phyloP scores from a whole-genome alignment of 331 rosid species.

The Erythrophleum ivorense region DNA sequence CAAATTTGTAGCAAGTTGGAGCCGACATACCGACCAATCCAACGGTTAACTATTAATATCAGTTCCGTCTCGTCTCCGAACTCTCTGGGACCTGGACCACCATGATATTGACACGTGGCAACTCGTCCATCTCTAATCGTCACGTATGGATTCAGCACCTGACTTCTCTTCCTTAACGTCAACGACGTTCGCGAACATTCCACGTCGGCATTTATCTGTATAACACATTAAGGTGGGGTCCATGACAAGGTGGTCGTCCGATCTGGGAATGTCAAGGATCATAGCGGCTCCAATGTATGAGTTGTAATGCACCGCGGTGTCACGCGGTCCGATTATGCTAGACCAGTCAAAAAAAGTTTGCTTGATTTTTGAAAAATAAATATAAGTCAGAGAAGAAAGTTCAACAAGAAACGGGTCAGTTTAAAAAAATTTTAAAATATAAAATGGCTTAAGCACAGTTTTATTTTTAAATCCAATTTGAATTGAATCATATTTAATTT shows the following conservation, averaged over 20 bases:
- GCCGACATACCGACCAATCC: neutral
- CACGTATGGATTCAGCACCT: neutral
- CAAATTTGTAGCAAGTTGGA: neutral
- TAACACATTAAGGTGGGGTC: neutral
- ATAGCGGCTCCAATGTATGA: neutral
- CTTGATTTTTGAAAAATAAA: too few species aligned
- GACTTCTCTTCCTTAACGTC: neutral
- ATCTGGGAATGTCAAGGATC: neutral
- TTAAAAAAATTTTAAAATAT: too few species aligned
- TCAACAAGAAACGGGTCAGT: too few species aligned
- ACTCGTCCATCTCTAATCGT: neutral
- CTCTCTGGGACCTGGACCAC: conserved; percentile 48
- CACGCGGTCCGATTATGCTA: neutral
- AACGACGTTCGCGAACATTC: neutral
- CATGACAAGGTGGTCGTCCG: neutral
- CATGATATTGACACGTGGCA: conserved; percentile 54
- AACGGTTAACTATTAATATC: neutral
- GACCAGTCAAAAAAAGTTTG: too few species aligned
- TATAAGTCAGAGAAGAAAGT: too few species aligned
- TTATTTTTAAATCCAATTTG: too few species aligned
- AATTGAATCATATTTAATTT: too few species aligned
- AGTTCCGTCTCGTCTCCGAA: conserved; percentile 47
- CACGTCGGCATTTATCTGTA: neutral
- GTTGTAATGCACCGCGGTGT: neutral
- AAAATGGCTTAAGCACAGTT: too few species aligned